Base-by-base conservation (phyloP, 352 stramenopile species). In the Phytophthora palmivora region DNA sequence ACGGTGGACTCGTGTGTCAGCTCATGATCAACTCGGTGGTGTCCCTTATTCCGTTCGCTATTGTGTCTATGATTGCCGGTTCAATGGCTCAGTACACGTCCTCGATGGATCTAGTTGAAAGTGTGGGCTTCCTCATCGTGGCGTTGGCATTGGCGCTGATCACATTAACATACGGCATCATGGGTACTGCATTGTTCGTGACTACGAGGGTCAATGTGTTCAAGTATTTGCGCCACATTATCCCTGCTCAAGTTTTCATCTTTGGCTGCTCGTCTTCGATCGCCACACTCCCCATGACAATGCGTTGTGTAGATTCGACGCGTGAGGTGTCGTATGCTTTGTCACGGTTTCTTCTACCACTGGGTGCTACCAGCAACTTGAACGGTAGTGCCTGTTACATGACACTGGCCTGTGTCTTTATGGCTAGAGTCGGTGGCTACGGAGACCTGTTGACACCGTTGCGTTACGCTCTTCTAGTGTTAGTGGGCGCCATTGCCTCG, bases 241-340 rank as follows among this genome's bases (percentile, higher is more conserved):
- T 92, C 8, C 85, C 85, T 0, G 85, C 82, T 4, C 82, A 92
- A 55, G 66, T 88, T 4, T 94, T 94, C 57, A 87, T 88, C 45
- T 82, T 92, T 42, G 82, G 82, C 30, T 94, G 79, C 61, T 87
- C 81, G 49, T 94, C 85, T 6, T 94, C 85, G 16, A 87, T 92
- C 30, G 85, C 82, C 22, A 94, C 82, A 47, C 69, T 94, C 26
- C 85, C 85, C 10, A 82, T 92, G 67, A 92, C 83, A 18, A 75
- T 92, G 71, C 83, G 83, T 2, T 92, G 83, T 41, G 81, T 92
- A 42, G 83, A 90, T 51, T 63, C 77, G 7, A 84, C 84, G 10
- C 69, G 76, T 6, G 74, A 89, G 38, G 82, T 93, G 21, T 89
- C 84, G 36, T 72, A 72, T 24, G 66, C 82, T 6, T 63, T 93